Evolutionary conservation across 306 rosid species (phyloP).

Genomic region (Lablab purpureus): DNA sequence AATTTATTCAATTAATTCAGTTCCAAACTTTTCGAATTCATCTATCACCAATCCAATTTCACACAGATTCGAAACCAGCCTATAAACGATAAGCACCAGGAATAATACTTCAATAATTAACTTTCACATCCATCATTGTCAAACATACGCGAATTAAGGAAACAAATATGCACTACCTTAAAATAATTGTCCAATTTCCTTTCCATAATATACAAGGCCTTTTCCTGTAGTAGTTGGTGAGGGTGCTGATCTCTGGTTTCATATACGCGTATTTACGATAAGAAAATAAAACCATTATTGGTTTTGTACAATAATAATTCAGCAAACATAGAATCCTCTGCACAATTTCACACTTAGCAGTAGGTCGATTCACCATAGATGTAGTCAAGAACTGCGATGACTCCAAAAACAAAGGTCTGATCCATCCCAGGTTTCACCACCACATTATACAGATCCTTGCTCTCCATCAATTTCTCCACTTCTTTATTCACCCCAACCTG

Average conservation of each 20-base stretch:
- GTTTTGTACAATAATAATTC: slow-evolving; percentile 4
- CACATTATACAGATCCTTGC: slow-evolving; percentile 58
- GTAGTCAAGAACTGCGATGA: slow-evolving; percentile 55
- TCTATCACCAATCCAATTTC: slow-evolving; percentile 32
- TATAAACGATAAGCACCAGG: neutral
- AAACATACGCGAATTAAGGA: neutral
- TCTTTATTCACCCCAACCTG: slow-evolving; percentile 58
- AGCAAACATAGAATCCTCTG: neutral
- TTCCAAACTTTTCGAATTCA: slow-evolving; percentile 5
- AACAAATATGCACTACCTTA: neutral
- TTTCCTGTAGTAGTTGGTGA: neutral
- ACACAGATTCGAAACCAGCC: slow-evolving; percentile 15
- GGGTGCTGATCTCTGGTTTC: neutral
- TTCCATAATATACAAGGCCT: slow-evolving; percentile 7
- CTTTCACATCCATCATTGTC: slow-evolving; percentile 30
- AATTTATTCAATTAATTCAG: slow-evolving; percentile 15
- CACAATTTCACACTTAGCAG: slow-evolving; percentile 13
- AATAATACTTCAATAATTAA: slow-evolving; percentile 4
- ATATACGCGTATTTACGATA: neutral
- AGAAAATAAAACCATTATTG: neutral
- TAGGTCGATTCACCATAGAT: slow-evolving; percentile 58
- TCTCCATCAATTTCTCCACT: slow-evolving; percentile 53
- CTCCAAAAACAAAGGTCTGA: slow-evolving; percentile 57
- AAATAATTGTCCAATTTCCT: slow-evolving; percentile 23
- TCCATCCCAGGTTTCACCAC: slow-evolving; percentile 57